Conservation (phyloP, 2,329 filamentous ascomycete genomes). For the Alternaria arborescens region DNA sequence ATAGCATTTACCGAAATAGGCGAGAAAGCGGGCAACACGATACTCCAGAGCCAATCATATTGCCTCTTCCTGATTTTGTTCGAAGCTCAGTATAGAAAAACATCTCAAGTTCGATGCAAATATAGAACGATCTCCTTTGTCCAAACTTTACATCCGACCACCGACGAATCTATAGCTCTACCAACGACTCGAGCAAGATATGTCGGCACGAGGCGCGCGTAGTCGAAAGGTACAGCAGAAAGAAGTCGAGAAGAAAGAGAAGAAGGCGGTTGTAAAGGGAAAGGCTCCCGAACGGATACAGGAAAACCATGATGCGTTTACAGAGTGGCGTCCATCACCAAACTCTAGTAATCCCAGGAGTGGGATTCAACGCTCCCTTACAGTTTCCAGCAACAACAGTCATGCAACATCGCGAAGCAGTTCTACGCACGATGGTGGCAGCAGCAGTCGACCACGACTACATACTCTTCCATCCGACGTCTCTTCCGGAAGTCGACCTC, state of each 20-base stretch:
- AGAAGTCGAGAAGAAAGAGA: conserved; percentile 52
- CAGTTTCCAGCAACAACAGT: conserved; percentile 41
- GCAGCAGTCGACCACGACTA: conserved; percentile 25
- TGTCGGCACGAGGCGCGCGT: conserved; percentile 53
- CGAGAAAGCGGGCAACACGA: not conserved
- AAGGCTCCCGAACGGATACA: conserved; percentile 36
- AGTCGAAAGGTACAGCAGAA: conserved; percentile 53
- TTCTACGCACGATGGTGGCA: conserved; percentile 35
- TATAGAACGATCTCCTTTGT: not conserved
- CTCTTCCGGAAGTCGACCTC: conserved; percentile 27
- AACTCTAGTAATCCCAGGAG: conserved; percentile 28
- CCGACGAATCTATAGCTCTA: not conserved
- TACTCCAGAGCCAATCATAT: not conserved
- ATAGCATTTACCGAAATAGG: not conserved
- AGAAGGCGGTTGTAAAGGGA: conserved; percentile 44
- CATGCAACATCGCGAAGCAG: conserved; percentile 41
- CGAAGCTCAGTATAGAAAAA: not conserved
- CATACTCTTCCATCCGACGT: conserved; percentile 35
- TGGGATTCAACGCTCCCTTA: conserved; percentile 37
- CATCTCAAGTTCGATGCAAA: not conserved
- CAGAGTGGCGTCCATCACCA: conserved; percentile 40
- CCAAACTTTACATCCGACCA: not conserved
- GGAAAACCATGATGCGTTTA: conserved; percentile 38
- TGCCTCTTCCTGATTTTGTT: not conserved
- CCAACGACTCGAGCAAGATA: conserved; percentile 20